phyloP scores from a whole-genome alignment of 139 green algal genomes.

The Tetratostichococcus sp. region DNA sequence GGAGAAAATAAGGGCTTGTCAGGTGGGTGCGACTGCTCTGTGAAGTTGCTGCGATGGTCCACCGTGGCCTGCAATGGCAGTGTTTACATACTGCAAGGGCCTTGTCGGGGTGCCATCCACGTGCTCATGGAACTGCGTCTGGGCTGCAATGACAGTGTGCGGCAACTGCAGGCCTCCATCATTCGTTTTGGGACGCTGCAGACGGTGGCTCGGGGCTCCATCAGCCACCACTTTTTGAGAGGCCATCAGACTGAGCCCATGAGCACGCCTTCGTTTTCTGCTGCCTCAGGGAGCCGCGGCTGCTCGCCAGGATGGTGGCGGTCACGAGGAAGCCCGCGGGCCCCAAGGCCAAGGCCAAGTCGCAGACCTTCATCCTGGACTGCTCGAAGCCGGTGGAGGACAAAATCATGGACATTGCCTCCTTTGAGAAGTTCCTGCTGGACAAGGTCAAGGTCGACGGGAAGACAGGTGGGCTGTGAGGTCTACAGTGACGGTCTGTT shows the following conservation, averaged over 20 bases:
- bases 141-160: too few species aligned
- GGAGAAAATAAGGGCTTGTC: background rate
- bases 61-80: background rate
- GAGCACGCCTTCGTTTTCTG: too few species aligned
- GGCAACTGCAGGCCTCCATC: too few species aligned
- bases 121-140: too few species aligned
- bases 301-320: background rate
- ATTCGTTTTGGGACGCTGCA: too few species aligned
- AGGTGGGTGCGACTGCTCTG: background rate
- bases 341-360: conserved; percentile 65
- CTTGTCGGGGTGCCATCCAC: too few species aligned
- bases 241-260: too few species aligned
- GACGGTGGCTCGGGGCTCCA: too few species aligned
- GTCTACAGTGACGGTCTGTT: too few species aligned
- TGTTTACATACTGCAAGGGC: too few species aligned
- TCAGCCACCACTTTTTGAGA: too few species aligned
- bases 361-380: conserved; percentile 83
- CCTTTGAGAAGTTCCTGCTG: conserved; percentile 97
- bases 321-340: conserved; percentile 23
- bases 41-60: background rate
- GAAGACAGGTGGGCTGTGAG: conserved; percentile 67
- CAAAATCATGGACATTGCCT: conserved; percentile 91
- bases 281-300: conserved; percentile 1
- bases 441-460: conserved; percentile 96
- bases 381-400: conserved; percentile 89